Percentiles rank a stretch among this genome's conserved stretches.
phyloP scores from a whole-genome alignment of 2,329 filamentous ascomycete genomes.

The Penicillium corylophilum region DNA sequence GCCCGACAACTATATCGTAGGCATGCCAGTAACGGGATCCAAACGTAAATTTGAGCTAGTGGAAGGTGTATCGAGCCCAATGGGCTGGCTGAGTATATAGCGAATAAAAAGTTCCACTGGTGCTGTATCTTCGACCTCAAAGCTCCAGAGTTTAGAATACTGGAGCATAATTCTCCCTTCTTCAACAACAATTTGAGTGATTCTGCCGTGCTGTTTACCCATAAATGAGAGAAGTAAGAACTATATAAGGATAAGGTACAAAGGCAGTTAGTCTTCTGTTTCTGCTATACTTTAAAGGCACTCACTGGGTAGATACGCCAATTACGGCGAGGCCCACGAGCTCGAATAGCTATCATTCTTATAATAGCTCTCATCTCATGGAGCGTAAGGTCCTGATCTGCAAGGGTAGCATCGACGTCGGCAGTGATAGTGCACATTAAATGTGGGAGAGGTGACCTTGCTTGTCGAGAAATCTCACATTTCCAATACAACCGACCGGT shows the following conservation, averaged over 20 bases:
- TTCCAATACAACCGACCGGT: background rate
- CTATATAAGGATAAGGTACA: background rate
- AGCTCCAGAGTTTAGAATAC: constrained; percentile 4
- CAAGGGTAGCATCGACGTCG: background rate
- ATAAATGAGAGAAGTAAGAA: constrained; percentile 1
- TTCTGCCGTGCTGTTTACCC: constrained; percentile 3
- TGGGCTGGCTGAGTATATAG: background rate
- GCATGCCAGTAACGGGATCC: too few relatives aligned
- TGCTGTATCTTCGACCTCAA: constrained; percentile 10
- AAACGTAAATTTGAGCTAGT: too few relatives aligned
- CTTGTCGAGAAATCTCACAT: background rate
- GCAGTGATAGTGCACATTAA: background rate
- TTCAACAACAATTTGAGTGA: background rate
- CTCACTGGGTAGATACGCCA: background rate
- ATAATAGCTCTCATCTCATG: constrained; percentile 5
- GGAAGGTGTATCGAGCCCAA: background rate
- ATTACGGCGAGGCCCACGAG: background rate
- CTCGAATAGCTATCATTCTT: background rate
- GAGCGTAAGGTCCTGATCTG: constrained; percentile 1
- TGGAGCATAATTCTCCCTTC: background rate
- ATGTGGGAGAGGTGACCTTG: background rate
- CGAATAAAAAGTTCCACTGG: constrained; percentile 4
- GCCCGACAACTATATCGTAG: too few relatives aligned
- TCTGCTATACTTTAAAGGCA: background rate
- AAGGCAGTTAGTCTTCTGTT: background rate